phyloP scores from a whole-genome alignment of 2,329 filamentous ascomycete species.

The Dactylellina haptotyla region DNA sequence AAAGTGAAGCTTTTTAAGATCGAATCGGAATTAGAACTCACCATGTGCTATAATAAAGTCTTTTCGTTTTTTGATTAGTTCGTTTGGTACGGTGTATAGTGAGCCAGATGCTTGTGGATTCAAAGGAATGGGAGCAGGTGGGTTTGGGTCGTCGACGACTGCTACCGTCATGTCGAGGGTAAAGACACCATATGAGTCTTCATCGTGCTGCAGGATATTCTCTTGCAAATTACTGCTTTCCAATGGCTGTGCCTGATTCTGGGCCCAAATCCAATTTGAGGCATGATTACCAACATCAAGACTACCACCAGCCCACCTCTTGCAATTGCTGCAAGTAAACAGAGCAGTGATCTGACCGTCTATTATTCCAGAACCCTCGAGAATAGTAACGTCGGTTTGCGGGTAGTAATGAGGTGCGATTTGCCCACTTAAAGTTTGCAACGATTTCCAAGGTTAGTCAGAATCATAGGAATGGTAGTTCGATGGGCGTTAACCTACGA shows the following conservation, averaged over 20 bases:
- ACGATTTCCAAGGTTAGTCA: too few species aligned
- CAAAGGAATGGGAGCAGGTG: constrained; percentile 44
- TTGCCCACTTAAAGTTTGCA: constrained; percentile 23
- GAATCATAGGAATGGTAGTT: too few species aligned
- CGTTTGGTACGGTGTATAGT: constrained; percentile 45
- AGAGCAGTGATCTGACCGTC: constrained; percentile 57
- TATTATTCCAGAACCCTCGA: constrained; percentile 56
- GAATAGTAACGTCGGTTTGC: constrained; percentile 50
- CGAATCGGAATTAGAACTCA: constrained; percentile 45
- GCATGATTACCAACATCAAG: constrained; percentile 63
- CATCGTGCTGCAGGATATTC: constrained; percentile 65
- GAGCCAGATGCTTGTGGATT: constrained; percentile 44
- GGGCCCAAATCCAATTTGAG: constrained; percentile 68
- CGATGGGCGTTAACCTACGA: constrained; percentile 1
- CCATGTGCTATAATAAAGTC: constrained; percentile 58
- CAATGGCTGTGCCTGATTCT: constrained; percentile 65
- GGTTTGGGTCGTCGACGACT: constrained; percentile 62
- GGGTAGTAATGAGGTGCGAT: constrained; percentile 48
- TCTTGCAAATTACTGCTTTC: constrained; percentile 63
- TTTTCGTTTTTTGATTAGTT: constrained; percentile 54
- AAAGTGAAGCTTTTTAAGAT: too few species aligned
- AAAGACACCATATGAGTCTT: constrained; percentile 61
- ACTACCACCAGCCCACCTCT: constrained; percentile 63
- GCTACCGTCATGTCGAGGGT: constrained; percentile 65
- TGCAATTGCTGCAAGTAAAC: constrained; percentile 65